A percentile compares a stretch with the other conserved stretches of the same genome.
Conservation (phyloP, 345 rosid genomes). For the Carallia brachiata region DNA sequence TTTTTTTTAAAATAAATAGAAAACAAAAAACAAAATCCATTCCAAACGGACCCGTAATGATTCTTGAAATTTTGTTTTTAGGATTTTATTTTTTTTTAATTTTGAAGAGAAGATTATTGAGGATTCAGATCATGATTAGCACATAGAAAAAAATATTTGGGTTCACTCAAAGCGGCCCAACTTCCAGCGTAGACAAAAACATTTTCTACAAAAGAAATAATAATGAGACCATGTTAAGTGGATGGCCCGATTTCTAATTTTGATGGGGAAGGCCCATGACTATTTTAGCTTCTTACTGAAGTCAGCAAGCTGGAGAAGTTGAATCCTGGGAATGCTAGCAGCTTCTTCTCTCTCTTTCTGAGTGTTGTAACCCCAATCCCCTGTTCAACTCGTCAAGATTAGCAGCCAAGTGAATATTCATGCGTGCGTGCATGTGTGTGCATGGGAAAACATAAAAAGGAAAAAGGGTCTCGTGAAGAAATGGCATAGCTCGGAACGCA, state of each 20-base stretch:
- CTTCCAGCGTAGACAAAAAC: background rate
- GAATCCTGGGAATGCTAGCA: conserved; percentile 62
- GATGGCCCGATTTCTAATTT: background rate
- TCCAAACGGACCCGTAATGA: no score
- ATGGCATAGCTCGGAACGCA: background rate
- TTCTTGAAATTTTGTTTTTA: no score
- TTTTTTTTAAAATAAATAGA: no score
- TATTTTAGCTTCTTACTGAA: conserved; percentile 80
- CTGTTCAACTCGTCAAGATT: conserved; percentile 29
- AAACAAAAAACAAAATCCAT: no score
- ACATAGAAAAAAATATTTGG: background rate
- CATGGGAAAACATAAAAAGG: background rate
- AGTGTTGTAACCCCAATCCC: conserved; percentile 78
- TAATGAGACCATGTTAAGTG: background rate
- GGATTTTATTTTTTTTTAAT: no score
- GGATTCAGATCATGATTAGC: no score
- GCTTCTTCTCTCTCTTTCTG: conserved; percentile 81
- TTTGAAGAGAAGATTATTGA: no score
- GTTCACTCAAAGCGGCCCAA: background rate
- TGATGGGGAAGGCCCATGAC: background rate
- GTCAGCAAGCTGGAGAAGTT: conserved; percentile 65
- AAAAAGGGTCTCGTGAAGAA: background rate
- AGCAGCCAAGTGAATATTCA: background rate
- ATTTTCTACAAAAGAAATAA: background rate
- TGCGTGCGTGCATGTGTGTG: no score